Base-by-base conservation (phyloP, 495 filamentous ascomycete genomes). In the Penicillium canariense region DNA sequence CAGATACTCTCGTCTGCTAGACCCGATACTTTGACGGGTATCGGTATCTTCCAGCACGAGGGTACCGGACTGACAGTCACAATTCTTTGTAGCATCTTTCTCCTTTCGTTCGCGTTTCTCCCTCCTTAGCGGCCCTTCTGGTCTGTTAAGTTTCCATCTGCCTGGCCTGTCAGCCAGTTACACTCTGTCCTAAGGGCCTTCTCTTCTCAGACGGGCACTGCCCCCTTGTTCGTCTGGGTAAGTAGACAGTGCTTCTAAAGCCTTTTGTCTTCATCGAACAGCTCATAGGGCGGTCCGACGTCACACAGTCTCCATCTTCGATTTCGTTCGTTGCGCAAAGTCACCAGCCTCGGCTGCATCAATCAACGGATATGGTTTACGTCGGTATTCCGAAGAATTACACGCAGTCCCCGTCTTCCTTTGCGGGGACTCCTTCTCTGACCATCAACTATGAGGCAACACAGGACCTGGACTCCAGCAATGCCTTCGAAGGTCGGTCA, bases 391-490 rank as follows among this genome's bases (percentile, higher is more conserved):
- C 90, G 67, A 80, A 80, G 71, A 75, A 89, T 69, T 88, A 91
- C 68, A 88, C 89, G 55, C 78, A 84, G 58, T 92, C 89, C 68
- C 88, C 89, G 63, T 89, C 87, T 45, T 86, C 83, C 38, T 76
- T 84, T 57, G 80, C 81, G 64, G 90, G 84, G 54, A 92, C 90
- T 34, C 91, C 90, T 42, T 85, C 90, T 67, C 72, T 96, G 76
- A 96, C 90, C 43, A 97, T 99, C 83, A 97, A 97, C 78, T 90
- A 91, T 77, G 91, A 94, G 74, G 88, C 91, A 55, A 89, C 91
- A 54, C 82, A 92, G 59, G 95, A 96, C 73, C 84, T 97, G 50
- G 95, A 99, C 73, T 96, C 93, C 52, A 89, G 76, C 79, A 96
- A 90, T 82, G 91, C 91, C 58, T 99, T 99, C 67, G 95, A 99